phyloP scores from a whole-genome alignment of 1,284 basidiomycete genomes.

The Trichosporon coremiiforme region DNA sequence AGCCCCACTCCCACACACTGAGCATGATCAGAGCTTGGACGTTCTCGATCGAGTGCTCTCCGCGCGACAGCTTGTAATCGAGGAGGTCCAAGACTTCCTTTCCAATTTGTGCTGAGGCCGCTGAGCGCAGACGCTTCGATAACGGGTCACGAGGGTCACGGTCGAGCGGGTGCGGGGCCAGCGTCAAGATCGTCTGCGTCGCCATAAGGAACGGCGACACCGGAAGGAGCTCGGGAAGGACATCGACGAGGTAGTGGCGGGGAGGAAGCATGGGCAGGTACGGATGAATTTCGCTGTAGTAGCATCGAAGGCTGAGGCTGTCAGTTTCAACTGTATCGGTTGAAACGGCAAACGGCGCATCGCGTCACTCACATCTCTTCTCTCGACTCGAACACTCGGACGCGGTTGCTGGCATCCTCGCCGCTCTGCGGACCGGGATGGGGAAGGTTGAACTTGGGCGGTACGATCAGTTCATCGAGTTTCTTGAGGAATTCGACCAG shows the following conservation, averaged over 20 bases:
- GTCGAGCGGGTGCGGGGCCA: conserved; percentile 52
- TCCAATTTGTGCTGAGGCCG: conserved; percentile 38
- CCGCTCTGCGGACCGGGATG: conserved; percentile 31
- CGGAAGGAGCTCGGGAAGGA: conserved; percentile 41
- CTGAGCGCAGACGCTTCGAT: conserved; percentile 48
- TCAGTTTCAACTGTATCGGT: neutral
- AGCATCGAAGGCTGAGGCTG: conserved; percentile 44
- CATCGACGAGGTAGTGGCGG: conserved; percentile 41
- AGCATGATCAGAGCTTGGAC: conserved; percentile 53
- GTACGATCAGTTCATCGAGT: conserved; percentile 46
- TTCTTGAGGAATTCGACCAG: conserved; percentile 51
- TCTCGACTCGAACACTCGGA: conserved; percentile 41
- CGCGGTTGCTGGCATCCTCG: conserved; percentile 48
- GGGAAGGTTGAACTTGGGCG: conserved; percentile 36
- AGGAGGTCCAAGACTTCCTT: conserved; percentile 35
- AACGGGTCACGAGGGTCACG: conserved; percentile 43
- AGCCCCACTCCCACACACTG: conserved; percentile 55
- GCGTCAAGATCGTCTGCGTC: conserved; percentile 52
- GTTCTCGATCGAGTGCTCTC: conserved; percentile 41
- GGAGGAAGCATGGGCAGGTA: conserved; percentile 55
- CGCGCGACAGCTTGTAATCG: conserved; percentile 26
- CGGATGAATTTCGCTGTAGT: conserved; percentile 56
- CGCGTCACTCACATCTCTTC: conserved; percentile 47
- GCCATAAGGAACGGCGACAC: conserved; percentile 56
- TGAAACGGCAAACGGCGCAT: neutral